Evolutionary conservation across 1,284 basidiomycete genomes (phyloP).

Genomic region (Marasmius sp.): DNA sequence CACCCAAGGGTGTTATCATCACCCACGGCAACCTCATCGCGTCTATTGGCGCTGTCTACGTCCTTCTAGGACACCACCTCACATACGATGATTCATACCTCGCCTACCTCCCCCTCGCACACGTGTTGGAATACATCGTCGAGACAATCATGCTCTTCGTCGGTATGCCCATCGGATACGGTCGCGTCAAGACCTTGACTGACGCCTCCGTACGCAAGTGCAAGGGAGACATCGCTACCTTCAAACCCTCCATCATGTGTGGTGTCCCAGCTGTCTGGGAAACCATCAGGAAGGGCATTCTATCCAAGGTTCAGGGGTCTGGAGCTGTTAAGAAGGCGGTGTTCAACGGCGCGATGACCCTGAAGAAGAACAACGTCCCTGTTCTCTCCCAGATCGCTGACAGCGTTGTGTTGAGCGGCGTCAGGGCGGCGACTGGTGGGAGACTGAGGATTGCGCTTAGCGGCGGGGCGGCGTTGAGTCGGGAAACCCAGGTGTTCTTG

Average conservation of each 20-base stretch:
- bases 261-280: slow-evolving; percentile 95
- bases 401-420: slow-evolving; percentile 70
- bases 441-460: slow-evolving; percentile 76
- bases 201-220: slow-evolving; percentile 89
- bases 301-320: slow-evolving; percentile 71
- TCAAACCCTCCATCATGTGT: slow-evolving; percentile 84
- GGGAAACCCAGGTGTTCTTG: slow-evolving; percentile 91
- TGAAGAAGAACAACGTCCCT: slow-evolving; percentile 72
- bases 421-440: slow-evolving; percentile 87
- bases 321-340: slow-evolving; percentile 71
- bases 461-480: slow-evolving; percentile 85
- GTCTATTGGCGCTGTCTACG: slow-evolving; percentile 77
- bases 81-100: slow-evolving; percentile 71
- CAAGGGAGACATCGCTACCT: slow-evolving; percentile 83
- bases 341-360: slow-evolving; percentile 69
- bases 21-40: slow-evolving; percentile 88
- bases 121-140: slow-evolving; percentile 87
- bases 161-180: slow-evolving; percentile 85
- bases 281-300: slow-evolving; percentile 90
- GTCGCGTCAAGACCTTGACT: slow-evolving; percentile 94
- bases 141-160: slow-evolving; percentile 65
- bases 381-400: slow-evolving; percentile 72
- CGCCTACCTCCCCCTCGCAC: slow-evolving; percentile 91
- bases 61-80: slow-evolving; percentile 79
- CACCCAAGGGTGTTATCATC: slow-evolving; percentile 93